phyloP scores from a whole-genome alignment of 805 yeast genomes.

The Lipomyces mesembrius region DNA sequence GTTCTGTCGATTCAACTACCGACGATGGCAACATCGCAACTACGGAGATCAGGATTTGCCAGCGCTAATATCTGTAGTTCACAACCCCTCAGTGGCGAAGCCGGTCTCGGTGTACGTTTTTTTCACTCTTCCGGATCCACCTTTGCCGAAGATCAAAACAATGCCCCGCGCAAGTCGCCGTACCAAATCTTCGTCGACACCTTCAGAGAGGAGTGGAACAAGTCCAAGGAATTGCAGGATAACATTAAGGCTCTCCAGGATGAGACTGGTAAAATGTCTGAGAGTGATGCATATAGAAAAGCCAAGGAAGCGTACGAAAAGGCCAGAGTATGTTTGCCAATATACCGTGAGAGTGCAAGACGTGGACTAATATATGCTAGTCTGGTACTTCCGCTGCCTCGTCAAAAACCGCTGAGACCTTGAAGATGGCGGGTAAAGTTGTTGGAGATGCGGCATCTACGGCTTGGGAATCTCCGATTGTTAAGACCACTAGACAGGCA shows the following conservation, averaged over 20 bases:
- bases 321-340: slow-evolving; percentile 62
- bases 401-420: slow-evolving; percentile 71
- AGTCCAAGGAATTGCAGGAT: slow-evolving; percentile 84
- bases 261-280: slow-evolving; percentile 93
- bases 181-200: slow-evolving; percentile 92
- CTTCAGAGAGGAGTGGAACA: slow-evolving; percentile 87
- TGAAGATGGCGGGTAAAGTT: slow-evolving; percentile 88
- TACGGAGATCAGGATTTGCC: neutral
- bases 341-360: neutral
- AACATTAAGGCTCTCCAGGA: slow-evolving; percentile 93
- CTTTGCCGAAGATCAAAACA: slow-evolving; percentile 24
- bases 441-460: slow-evolving; percentile 86
- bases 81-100: neutral
- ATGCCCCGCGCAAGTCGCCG: slow-evolving; percentile 62
- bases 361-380: slow-evolving; percentile 4
- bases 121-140: slow-evolving; percentile 22
- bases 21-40: neutral
- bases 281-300: slow-evolving; percentile 87
- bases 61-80: neutral
- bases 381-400: slow-evolving; percentile 49
- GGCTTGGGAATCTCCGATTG: slow-evolving; percentile 96
- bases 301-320: slow-evolving; percentile 90
- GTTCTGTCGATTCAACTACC: neutral
- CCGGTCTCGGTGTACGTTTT: neutral
- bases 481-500: slow-evolving; percentile 83